Percentiles rank a stretch among this genome's conserved stretches.
phyloP scores from a whole-genome alignment of 1,284 basidiomycete genomes.

The Heterobasidion occidentale region DNA sequence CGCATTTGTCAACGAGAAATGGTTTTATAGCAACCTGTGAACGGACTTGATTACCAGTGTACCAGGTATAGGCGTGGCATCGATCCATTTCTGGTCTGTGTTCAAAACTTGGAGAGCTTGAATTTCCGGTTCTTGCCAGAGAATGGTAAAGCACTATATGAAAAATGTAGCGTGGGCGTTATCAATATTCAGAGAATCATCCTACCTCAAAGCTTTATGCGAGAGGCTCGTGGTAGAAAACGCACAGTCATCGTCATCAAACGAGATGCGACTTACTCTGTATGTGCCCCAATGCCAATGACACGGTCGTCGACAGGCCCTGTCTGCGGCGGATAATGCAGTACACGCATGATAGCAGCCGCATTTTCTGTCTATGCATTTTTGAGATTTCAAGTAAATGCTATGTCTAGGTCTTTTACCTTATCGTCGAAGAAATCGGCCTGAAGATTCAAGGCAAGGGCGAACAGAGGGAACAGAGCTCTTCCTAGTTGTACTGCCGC shows the following conservation, averaged over 20 bases:
- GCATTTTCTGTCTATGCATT: conserved; percentile 42
- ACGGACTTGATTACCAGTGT: conserved; percentile 64
- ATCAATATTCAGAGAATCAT: neutral
- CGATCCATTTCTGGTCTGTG: conserved; percentile 43
- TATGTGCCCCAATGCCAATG: conserved; percentile 80
- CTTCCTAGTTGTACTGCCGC: conserved; percentile 63
- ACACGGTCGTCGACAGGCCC: conserved; percentile 50
- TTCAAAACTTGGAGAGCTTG: conserved; percentile 55
- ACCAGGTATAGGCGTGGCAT: conserved; percentile 43
- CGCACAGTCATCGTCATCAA: neutral
- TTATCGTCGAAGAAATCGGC: conserved; percentile 79
- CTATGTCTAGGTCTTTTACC: conserved; percentile 25
- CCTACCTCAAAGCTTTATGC: conserved; percentile 45
- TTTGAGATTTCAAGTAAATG: neutral
- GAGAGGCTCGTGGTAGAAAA: neutral
- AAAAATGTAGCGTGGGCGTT: too few species aligned
- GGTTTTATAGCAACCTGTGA: too few species aligned
- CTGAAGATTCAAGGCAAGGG: conserved; percentile 69
- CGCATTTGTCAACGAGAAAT: neutral
- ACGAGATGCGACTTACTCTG: conserved; percentile 37
- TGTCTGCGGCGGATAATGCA: conserved; percentile 77
- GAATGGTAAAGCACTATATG: conserved; percentile 88
- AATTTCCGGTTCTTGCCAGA: conserved; percentile 62
- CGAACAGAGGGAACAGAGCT: conserved; percentile 75
- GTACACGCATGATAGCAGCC: conserved; percentile 74